Evolutionary conservation across 257 asterid species (phyloP).

Genomic region (Petunia axillaris): DNA sequence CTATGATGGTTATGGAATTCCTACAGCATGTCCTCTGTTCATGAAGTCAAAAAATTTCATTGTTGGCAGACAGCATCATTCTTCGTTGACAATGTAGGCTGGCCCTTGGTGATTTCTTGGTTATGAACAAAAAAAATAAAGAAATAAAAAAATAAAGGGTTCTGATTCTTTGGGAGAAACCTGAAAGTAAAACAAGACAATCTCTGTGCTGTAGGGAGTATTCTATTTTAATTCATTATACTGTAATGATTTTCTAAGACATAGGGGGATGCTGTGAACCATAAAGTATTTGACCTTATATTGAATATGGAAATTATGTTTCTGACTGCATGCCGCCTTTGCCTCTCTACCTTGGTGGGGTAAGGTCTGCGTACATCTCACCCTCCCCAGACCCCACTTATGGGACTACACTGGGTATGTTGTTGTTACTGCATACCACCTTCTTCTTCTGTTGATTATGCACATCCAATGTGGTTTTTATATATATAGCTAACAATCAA

Average conservation of each 20-base stretch:
- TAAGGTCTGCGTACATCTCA: no score
- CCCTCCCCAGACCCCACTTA: no score
- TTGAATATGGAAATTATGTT: background rate
- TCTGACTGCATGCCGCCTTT: background rate
- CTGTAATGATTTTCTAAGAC: background rate
- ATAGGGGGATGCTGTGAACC: background rate
- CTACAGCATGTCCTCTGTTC: background rate
- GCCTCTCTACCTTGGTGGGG: background rate
- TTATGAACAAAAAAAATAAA: no score
- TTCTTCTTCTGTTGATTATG: conserved; percentile 4
- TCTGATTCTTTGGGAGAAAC: background rate
- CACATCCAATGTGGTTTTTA: background rate
- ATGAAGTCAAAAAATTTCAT: background rate
- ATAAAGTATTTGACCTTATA: background rate
- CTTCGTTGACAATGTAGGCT: background rate
- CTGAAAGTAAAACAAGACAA: background rate
- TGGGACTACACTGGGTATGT: no score
- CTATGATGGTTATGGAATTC: conserved; percentile 16
- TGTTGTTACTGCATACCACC: background rate
- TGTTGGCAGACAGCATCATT: background rate
- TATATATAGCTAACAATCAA: background rate
- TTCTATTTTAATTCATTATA: background rate
- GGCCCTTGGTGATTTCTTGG: no score
- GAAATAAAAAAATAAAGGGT: no score
- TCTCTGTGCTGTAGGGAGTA: background rate